phyloP scores from a whole-genome alignment of 305 asterid genomes.

The Rubia peregrina region DNA sequence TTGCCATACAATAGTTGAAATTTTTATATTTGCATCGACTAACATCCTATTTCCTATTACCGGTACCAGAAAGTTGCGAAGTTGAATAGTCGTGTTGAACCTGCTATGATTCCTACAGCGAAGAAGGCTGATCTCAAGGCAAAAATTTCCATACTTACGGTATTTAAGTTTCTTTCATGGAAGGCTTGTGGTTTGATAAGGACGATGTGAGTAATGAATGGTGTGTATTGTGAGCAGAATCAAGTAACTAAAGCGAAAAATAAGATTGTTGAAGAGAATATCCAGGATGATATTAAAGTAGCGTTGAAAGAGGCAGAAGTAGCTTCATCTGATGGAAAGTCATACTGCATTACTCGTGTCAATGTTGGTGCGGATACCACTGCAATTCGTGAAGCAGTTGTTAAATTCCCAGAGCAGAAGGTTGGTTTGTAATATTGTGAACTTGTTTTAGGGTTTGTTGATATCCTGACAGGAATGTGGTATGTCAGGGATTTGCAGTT shows the following conservation, averaged over 20 bases:
- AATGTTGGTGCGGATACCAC: conserved; percentile 83
- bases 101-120: conserved; percentile 71
- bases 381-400: conserved; percentile 96
- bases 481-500: too few relatives aligned
- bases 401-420: conserved; percentile 38
- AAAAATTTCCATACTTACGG: conserved; percentile 76
- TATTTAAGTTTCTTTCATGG: conserved; percentile 16
- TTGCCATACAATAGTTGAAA: too few relatives aligned
- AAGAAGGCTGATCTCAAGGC: conserved; percentile 83
- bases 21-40: neutral
- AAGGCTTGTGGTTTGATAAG: neutral
- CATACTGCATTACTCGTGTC: conserved; percentile 63
- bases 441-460: too few relatives aligned
- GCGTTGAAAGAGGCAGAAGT: conserved; percentile 59
- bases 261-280: conserved; percentile 80
- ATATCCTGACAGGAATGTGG: too few relatives aligned
- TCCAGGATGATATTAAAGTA: conserved; percentile 59
- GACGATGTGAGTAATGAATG: neutral
- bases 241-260: conserved; percentile 77
- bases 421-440: too few relatives aligned
- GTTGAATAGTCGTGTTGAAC: conserved; percentile 73
- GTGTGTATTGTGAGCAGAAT: conserved; percentile 39
- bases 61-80: conserved; percentile 76
- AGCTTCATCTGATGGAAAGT: conserved; percentile 67
- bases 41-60: conserved; percentile 14